A percentile compares a stretch with the other conserved stretches of the same genome.
Conservation (phyloP, 805 yeast species). For the Priceomyces castillae region DNA sequence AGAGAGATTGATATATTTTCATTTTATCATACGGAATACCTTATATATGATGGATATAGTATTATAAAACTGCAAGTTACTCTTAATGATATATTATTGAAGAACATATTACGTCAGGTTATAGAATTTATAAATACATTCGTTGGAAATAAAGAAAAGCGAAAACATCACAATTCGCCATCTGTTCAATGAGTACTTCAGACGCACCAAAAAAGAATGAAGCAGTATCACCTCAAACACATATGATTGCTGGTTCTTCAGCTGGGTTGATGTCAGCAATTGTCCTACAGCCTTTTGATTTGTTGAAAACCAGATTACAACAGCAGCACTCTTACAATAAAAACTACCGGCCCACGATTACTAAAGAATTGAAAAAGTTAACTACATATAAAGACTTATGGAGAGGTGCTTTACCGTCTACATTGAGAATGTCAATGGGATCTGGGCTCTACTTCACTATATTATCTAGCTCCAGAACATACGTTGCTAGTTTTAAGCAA, state of each 20-base stretch:
- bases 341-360: conserved; percentile 27
- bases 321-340: conserved; percentile 29
- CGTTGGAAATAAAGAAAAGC: neutral
- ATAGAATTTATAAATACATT: too few relatives aligned
- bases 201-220: conserved; percentile 1
- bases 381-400: conserved; percentile 56
- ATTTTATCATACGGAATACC: too few relatives aligned
- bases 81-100: too few relatives aligned
- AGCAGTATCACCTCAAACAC: conserved; percentile 24
- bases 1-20: too few relatives aligned
- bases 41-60: too few relatives aligned
- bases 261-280: conserved; percentile 85
- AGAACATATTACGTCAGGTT: too few relatives aligned
- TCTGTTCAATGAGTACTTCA: neutral
- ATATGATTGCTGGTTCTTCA: conserved; percentile 73
- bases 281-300: conserved; percentile 82
- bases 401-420: conserved; percentile 94
- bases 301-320: conserved; percentile 81
- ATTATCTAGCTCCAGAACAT: conserved; percentile 58
- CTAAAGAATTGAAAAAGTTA: conserved; percentile 43
- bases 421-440: conserved; percentile 85
- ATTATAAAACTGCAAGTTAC: too few relatives aligned
- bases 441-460: conserved; percentile 82
- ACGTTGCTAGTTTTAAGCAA: conserved; percentile 36
- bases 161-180: neutral